Conservation (phyloP, 164 flowering plant genomes). For the Magnolia sinica region DNA sequence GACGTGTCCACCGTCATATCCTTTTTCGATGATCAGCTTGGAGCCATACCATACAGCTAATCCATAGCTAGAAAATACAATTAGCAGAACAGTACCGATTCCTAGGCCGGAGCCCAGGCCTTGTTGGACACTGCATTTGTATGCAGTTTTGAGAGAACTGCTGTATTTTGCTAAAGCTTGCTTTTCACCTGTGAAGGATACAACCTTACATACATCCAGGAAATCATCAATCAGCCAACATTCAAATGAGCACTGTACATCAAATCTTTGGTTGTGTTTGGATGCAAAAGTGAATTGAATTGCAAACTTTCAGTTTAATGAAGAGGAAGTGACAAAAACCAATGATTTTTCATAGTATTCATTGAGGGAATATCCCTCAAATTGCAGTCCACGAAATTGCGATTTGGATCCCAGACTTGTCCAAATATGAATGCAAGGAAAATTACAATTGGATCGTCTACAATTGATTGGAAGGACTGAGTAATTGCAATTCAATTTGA, state of each 20-base stretch:
- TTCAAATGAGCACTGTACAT: too few species aligned
- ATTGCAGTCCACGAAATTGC: too few species aligned
- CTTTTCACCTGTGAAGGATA: constrained; percentile 72
- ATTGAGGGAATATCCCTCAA: too few species aligned
- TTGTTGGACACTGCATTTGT: constrained; percentile 34
- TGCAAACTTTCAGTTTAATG: too few species aligned
- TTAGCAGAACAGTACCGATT: constrained; percentile 31
- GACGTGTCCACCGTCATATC: constrained; percentile 62
- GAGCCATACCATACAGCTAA: constrained; percentile 71
- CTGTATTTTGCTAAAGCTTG: constrained; percentile 49
- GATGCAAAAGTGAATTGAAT: too few species aligned
- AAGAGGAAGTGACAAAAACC: too few species aligned
- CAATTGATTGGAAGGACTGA: too few species aligned
- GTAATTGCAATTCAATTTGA: not conserved
- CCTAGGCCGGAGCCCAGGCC: constrained; percentile 64
- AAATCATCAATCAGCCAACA: too few species aligned
- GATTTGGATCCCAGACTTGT: not conserved
- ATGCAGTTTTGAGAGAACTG: constrained; percentile 38
- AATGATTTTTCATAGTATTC: too few species aligned
- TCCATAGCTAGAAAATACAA: constrained; percentile 44
- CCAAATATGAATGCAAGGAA: not conserved
- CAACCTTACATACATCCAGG: constrained; percentile 36
- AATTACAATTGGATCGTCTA: too few species aligned
- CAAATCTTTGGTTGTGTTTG: too few species aligned
- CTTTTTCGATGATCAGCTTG: constrained; percentile 46